Conservation (phyloP, 805 yeast species). For the Yarrowia keelungensis region DNA sequence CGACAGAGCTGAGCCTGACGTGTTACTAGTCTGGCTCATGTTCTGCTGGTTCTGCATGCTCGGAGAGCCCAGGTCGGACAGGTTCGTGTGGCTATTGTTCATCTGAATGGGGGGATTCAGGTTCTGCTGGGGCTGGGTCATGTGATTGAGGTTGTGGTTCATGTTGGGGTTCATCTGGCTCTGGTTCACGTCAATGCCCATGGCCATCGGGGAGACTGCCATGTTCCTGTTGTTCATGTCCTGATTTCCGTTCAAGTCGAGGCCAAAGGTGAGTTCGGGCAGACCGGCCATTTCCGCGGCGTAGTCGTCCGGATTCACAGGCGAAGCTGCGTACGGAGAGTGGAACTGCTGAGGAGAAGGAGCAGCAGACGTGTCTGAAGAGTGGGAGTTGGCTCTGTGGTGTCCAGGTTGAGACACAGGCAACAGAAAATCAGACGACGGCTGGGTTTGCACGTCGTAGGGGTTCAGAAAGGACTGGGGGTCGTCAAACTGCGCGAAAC, state of each 20-base stretch:
- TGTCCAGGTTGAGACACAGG: conserved; percentile 17
- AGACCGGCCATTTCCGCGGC: conserved; percentile 33
- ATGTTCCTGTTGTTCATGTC: conserved; percentile 2
- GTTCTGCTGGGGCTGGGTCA: neutral
- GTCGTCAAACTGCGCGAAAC: conserved; percentile 29
- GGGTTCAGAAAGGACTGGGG: conserved; percentile 27
- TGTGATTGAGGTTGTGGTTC: neutral
- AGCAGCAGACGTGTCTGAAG: conserved; percentile 34
- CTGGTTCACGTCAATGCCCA: conserved; percentile 3
- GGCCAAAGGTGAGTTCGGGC: conserved; percentile 17
- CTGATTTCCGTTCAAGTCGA: conserved; percentile 9
- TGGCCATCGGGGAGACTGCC: conserved; percentile 23
- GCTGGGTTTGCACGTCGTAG: conserved; percentile 10
- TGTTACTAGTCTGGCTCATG: neutral
- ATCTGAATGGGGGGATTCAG: conserved; percentile 10
- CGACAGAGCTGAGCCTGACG: neutral
- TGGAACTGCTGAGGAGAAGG: conserved; percentile 30
- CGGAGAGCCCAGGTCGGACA: neutral
- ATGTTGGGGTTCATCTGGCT: neutral
- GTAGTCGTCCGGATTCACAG: conserved; percentile 34
- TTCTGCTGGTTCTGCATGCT: neutral
- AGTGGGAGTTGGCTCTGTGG: conserved; percentile 22
- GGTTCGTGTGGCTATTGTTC: neutral
- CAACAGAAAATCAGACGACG: conserved; percentile 5
- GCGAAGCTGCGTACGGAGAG: conserved; percentile 31